phyloP scores from a whole-genome alignment of 1,284 basidiomycete species.

The Sporisorium reilianum region DNA sequence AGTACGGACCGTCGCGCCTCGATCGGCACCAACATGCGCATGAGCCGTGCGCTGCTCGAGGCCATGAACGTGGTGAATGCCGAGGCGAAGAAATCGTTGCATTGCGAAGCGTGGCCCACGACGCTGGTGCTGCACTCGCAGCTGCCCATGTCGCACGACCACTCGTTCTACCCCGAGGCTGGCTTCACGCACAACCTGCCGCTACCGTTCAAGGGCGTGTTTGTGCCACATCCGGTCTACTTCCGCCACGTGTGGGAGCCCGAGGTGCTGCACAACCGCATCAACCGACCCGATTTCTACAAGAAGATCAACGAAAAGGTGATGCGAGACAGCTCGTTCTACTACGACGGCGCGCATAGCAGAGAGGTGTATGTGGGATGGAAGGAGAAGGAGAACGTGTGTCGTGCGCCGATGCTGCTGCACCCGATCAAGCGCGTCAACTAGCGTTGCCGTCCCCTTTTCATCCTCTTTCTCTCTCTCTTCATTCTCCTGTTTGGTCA shows the following conservation, averaged over 20 bases:
- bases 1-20: conserved; percentile 66
- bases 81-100: conserved; percentile 68
- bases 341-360: conserved; percentile 67
- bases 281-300: conserved; percentile 68
- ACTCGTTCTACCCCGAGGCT: conserved; percentile 68
- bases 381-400: conserved; percentile 66
- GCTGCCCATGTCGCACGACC: conserved; percentile 62
- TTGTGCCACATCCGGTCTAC: conserved; percentile 68
- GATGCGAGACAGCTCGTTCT: conserved; percentile 67
- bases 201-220: conserved; percentile 69
- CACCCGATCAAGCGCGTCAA: conserved; percentile 68
- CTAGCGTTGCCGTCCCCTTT: conserved; percentile 13
- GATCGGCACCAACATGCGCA: conserved; percentile 69
- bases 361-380: conserved; percentile 68
- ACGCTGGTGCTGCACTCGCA: conserved; percentile 69
- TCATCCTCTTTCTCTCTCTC: too few species aligned
- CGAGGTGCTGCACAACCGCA: conserved; percentile 62
- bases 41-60: conserved; percentile 66
- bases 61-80: conserved; percentile 69
- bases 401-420: conserved; percentile 65
- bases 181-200: conserved; percentile 68
- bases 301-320: conserved; percentile 68
- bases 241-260: conserved; percentile 68
- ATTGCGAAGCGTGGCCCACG: conserved; percentile 69
- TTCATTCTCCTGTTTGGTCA: background rate